Evolutionary conservation across 2,329 filamentous ascomycete genomes (phyloP), one percentile per base, ranked within the genome.

Genomic region (Ceratocystis cacaofunesta): DNA sequence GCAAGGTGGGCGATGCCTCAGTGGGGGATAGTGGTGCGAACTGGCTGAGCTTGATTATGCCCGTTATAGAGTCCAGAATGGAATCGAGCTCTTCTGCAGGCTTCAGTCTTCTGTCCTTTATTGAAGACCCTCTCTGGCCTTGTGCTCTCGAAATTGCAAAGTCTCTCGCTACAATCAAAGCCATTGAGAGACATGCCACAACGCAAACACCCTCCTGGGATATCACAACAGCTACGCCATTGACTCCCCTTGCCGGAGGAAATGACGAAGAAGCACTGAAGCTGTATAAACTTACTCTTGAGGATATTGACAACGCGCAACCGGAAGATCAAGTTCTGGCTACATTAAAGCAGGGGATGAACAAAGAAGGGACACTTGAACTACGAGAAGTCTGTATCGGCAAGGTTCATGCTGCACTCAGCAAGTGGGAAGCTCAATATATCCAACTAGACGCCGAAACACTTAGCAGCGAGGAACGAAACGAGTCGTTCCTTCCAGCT

Each of bases 71-170:
- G 63, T 76, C 78, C 0, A 82, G 87, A 57, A 92, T 95, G 81
- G 82, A 83, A 68, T 84, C 83, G 43, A 83, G 80, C 10, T 80
- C 84, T 63, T 80, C 89, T 2, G 55, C 32, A 36, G 82, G 86
- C n/a, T 95, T 90, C 75, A 91, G 84, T 68, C 82, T 95, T 46
- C 79, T 95, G 61, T 86, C 89, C 28, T 76, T 96, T 1, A 87
- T 87, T 68, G 81, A 82, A 66, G 87, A 86, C 66, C 85, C 89
- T 0, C 74, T 88, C 1, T 70, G 75, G 12, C 72, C 75, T 2
- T 75, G 85, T 10, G 78, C 72, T 66, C 81, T 67, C 73, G 75
- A 74, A 4, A 76, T 85, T 25, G 76, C 77, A 1, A 68, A 70
- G 28, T 78, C 76, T 58, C 70, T 80, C 65, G 73, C 77, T 68